phyloP scores from a whole-genome alignment of 1,139 yeast species.

The Diutina pseudorugosa region DNA sequence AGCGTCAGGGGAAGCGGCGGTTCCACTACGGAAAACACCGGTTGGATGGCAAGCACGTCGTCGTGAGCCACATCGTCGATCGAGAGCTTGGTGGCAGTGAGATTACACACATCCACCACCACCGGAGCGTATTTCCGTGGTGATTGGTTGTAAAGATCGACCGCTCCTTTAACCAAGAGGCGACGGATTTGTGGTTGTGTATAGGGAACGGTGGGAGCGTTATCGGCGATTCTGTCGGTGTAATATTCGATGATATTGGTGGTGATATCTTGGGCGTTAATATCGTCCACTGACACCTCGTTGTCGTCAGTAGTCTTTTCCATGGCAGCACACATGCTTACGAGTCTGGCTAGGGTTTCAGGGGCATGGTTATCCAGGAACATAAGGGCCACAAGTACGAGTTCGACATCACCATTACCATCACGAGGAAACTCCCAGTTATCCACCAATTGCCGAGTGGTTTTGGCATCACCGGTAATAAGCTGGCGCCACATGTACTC shows the following conservation, averaged over 20 bases:
- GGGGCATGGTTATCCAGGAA: neutral
- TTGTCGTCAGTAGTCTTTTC: neutral
- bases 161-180: neutral
- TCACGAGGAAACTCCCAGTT: constrained; percentile 1
- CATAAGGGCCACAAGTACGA: neutral
- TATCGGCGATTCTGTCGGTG: neutral
- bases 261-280: neutral
- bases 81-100: neutral
- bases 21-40: neutral
- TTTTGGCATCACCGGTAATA: neutral
- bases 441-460: neutral
- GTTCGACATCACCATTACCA: neutral
- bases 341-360: neutral
- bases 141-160: neutral
- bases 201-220: neutral
- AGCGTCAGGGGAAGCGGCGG: neutral
- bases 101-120: neutral
- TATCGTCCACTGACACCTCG: neutral
- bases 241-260: neutral
- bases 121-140: neutral
- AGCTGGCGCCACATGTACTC: neutral
- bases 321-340: neutral
- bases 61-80: neutral
- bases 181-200: neutral
- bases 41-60: neutral